Evolutionary conservation across 768 basidiomycete genomes (phyloP).

Genomic region (Suillus occidentalis): DNA sequence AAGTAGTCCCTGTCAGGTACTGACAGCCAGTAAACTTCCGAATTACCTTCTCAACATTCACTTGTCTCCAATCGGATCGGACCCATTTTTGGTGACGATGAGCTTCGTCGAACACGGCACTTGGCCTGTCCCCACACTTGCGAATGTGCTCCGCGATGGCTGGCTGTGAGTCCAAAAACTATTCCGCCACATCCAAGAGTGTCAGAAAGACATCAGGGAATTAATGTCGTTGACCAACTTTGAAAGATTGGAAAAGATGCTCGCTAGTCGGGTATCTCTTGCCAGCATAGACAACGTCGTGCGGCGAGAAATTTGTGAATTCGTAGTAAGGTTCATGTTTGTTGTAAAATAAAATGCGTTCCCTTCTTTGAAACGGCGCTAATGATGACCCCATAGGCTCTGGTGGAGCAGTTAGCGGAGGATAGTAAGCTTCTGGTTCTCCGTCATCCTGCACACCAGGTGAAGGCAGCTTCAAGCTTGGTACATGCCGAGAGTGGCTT

Average conservation of each 20-base stretch:
- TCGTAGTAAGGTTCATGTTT: conserved; percentile 65
- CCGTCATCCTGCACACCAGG: conserved; percentile 9
- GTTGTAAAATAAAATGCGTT: conserved; percentile 60
- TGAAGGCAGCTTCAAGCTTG: conserved; percentile 17
- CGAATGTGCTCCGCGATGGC: conserved; percentile 70
- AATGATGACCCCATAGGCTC: conserved; percentile 29
- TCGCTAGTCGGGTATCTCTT: conserved; percentile 74
- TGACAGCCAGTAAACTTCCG: not conserved
- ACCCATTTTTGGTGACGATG: conserved; percentile 62
- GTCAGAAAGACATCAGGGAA: not conserved
- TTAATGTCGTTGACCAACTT: conserved; percentile 36
- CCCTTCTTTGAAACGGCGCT: conserved; percentile 31
- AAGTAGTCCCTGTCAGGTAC: not conserved
- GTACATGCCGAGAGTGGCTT: conserved; percentile 12
- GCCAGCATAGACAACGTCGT: conserved; percentile 59
- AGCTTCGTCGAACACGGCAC: conserved; percentile 66
- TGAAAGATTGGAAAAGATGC: conserved; percentile 76
- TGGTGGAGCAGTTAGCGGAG: conserved; percentile 33
- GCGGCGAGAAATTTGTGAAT: conserved; percentile 73
- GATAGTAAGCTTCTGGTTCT: conserved; percentile 24
- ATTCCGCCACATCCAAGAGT: conserved; percentile 2
- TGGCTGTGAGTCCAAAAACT: conserved; percentile 63
- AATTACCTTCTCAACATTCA: conserved; percentile 63
- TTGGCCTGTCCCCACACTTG: conserved; percentile 60
- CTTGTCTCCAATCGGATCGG: conserved; percentile 64